Conservation (phyloP, 768 basidiomycete species). For the Tylopilus sp. region DNA sequence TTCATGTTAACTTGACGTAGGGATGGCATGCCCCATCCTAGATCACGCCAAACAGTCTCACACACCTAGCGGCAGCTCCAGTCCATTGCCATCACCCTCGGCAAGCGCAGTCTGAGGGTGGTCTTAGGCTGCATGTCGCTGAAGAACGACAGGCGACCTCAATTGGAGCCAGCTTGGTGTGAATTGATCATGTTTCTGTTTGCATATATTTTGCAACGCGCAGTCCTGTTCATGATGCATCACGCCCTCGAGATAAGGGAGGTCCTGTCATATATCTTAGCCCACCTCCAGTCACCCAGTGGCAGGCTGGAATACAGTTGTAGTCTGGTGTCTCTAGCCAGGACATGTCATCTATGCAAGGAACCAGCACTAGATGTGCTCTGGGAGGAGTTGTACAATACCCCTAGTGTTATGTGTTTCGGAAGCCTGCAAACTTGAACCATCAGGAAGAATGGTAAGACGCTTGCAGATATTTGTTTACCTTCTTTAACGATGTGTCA, state of each 20-base stretch:
- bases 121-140: too few relatives aligned
- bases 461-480: too few relatives aligned
- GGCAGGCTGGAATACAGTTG: background rate
- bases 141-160: constrained; percentile 47
- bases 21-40: too few relatives aligned
- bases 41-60: too few relatives aligned
- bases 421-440: background rate
- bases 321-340: constrained; percentile 13
- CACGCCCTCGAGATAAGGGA: constrained; percentile 5
- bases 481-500: background rate
- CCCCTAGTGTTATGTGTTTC: constrained; percentile 15
- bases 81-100: too few relatives aligned
- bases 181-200: too few relatives aligned
- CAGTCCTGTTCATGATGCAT: background rate
- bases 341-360: constrained; percentile 15
- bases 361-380: constrained; percentile 17
- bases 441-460: background rate
- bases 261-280: constrained; percentile 10
- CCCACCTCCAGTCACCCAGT: constrained; percentile 2
- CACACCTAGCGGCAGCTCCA: too few relatives aligned
- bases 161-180: background rate
- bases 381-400: constrained; percentile 11
- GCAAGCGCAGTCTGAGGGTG: too few relatives aligned
- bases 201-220: too few relatives aligned
- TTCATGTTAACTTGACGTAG: too few relatives aligned